Conservation (phyloP, 2,329 filamentous ascomycete genomes). For the Ophiocordyceps camponoti-saundersi region DNA sequence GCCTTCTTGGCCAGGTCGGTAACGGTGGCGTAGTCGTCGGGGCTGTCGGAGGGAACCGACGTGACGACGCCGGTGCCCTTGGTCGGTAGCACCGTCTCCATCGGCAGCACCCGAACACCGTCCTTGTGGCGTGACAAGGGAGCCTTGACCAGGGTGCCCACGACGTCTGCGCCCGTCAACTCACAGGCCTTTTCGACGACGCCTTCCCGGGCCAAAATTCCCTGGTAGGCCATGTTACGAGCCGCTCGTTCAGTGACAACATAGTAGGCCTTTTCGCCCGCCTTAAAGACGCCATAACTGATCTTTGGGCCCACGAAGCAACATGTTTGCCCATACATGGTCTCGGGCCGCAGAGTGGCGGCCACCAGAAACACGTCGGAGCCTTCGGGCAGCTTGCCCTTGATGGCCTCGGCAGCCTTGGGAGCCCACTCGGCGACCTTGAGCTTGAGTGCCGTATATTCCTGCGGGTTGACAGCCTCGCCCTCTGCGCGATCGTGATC, state of each 20-base stretch:
- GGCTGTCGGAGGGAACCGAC: constrained; percentile 82
- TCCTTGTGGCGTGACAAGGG: constrained; percentile 74
- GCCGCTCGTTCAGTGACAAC: constrained; percentile 73
- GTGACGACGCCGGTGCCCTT: constrained; percentile 97
- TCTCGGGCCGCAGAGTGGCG: constrained; percentile 85
- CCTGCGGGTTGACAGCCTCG: constrained; percentile 52
- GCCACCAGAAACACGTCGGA: constrained; percentile 80
- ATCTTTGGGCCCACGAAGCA: constrained; percentile 90
- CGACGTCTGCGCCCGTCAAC: constrained; percentile 58
- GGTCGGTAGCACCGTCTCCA: constrained; percentile 80
- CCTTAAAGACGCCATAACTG: constrained; percentile 75
- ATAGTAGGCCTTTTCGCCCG: constrained; percentile 62
- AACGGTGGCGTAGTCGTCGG: constrained; percentile 85
- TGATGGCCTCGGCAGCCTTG: constrained; percentile 51
- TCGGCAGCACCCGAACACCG: constrained; percentile 77
- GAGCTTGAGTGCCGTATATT: constrained; percentile 86
- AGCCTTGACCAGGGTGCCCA: constrained; percentile 80
- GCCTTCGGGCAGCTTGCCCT: constrained; percentile 61
- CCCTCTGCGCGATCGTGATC: constrained; percentile 29
- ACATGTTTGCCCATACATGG: constrained; percentile 96
- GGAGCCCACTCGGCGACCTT: constrained; percentile 81
- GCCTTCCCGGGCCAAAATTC: constrained; percentile 63
- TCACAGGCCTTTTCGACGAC: constrained; percentile 59
- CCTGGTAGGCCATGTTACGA: constrained; percentile 93
- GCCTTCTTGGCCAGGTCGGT: constrained; percentile 85